Conservation (phyloP, 352 stramenopile genomes). For the Pilasporangium apinafurcum region DNA sequence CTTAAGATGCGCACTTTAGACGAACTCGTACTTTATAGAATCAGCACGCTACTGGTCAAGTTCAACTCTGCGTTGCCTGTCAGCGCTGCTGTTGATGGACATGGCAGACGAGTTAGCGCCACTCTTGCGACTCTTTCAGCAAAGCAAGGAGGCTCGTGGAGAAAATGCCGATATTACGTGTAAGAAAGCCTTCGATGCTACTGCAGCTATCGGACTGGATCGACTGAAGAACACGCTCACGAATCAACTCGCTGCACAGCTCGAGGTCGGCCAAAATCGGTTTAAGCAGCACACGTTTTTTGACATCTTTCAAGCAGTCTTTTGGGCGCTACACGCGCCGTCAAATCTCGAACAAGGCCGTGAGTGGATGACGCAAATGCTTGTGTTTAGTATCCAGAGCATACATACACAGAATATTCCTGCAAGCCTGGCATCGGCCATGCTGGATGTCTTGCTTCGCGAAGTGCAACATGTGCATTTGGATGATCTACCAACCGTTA, state of each 20-base stretch:
- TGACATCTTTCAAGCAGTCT: conserved; percentile 19
- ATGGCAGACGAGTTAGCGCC: conserved; percentile 6
- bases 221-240: conserved; percentile 15
- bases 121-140: conserved; percentile 21
- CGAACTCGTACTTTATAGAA: conserved; percentile 12
- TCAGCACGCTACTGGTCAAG: conserved; percentile 3
- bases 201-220: conserved; percentile 11
- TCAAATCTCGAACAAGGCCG: conserved; percentile 9
- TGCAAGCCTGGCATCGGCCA: conserved; percentile 9
- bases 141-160: background rate
- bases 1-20: conserved; percentile 2
- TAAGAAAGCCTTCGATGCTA: conserved; percentile 8
- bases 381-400: conserved; percentile 14
- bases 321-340: conserved; percentile 24
- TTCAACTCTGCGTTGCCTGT: background rate
- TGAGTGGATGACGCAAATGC: conserved; percentile 13
- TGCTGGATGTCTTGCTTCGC: conserved; percentile 17
- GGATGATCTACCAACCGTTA: conserved; percentile 12
- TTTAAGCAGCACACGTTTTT: conserved; percentile 25
- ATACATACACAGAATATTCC: conserved; percentile 21
- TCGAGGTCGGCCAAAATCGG: conserved; percentile 15
- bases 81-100: background rate
- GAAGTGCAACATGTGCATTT: conserved; percentile 29
- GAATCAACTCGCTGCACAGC: conserved; percentile 10
- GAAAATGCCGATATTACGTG: background rate